A percentile compares a stretch with the other conserved stretches of the same genome.
Conservation (phyloP, 352 stramenopile species). For the Poterioochromonas sp. region DNA sequence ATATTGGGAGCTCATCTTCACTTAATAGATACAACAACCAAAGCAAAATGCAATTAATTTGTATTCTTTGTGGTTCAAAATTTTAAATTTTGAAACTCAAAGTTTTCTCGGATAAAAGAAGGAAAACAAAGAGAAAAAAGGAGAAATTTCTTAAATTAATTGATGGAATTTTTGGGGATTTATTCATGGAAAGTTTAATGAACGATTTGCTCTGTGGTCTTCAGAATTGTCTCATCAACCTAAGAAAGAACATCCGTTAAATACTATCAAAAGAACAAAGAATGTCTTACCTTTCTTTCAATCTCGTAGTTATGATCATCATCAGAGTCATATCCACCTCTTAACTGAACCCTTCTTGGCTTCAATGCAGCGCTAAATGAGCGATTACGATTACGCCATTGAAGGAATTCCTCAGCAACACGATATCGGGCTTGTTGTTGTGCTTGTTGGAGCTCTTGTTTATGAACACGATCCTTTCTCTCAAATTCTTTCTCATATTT, state of each 20-base stretch:
- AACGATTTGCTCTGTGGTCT: slow-evolving; percentile 5
- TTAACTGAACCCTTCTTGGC: not conserved
- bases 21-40: too few species aligned
- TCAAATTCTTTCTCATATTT: slow-evolving; percentile 87
- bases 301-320: slow-evolving; percentile 31
- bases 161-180: too few species aligned
- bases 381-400: not conserved
- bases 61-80: too few species aligned
- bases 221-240: slow-evolving; percentile 6
- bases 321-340: slow-evolving; percentile 34
- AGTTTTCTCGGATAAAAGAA: too few species aligned
- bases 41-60: too few species aligned
- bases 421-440: slow-evolving; percentile 6
- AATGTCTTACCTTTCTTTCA: too few species aligned
- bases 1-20: not conserved
- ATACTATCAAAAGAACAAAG: too few species aligned
- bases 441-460: slow-evolving; percentile 53
- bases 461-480: slow-evolving; percentile 61
- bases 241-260: not conserved
- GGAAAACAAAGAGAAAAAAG: too few species aligned
- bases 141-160: too few species aligned
- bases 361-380: not conserved
- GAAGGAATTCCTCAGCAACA: slow-evolving; percentile 18
- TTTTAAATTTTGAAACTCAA: too few species aligned
- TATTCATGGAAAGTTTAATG: too few species aligned